Evolutionary conservation across 208 protist genomes (phyloP).

Genomic region (Leishmania amazonensis): DNA sequence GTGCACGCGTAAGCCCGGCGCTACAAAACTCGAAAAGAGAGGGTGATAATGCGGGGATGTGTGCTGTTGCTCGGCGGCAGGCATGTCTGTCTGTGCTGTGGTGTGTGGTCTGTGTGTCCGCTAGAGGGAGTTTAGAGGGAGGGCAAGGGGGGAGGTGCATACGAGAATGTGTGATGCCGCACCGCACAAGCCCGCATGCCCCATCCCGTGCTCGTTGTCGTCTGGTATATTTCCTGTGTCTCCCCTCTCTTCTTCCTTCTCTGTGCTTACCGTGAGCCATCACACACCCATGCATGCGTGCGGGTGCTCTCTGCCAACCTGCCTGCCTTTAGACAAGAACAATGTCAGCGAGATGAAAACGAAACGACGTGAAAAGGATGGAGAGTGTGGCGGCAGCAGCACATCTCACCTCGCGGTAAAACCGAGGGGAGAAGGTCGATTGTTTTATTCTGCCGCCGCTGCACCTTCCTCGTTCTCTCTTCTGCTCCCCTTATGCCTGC

Average conservation of each 20-base stretch:
- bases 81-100: not conserved
- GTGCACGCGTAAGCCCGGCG: not conserved
- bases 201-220: not conserved
- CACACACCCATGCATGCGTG: not conserved
- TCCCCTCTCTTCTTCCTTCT: not conserved
- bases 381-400: not conserved
- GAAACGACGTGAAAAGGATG: too few relatives aligned
- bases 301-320: not conserved
- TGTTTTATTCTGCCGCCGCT: not conserved
- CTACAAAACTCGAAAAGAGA: not conserved
- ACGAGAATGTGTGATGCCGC: not conserved
- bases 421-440: not conserved
- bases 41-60: not conserved
- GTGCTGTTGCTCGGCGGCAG: not conserved
- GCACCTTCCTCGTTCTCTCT: not conserved
- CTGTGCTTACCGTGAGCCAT: not conserved
- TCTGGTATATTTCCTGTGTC: not conserved
- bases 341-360: not conserved
- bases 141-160: not conserved
- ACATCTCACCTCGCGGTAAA: not conserved
- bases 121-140: not conserved
- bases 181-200: not conserved
- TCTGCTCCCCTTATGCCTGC: not conserved
- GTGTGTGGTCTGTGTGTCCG: not conserved
- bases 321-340: not conserved